Percentiles rank a stretch among this genome's conserved stretches.
These are phyloP conservation scores for Zygoascus ofunaensis DNA, from an alignment of 805 yeast species.

Conservation along the genomic window DNA sequence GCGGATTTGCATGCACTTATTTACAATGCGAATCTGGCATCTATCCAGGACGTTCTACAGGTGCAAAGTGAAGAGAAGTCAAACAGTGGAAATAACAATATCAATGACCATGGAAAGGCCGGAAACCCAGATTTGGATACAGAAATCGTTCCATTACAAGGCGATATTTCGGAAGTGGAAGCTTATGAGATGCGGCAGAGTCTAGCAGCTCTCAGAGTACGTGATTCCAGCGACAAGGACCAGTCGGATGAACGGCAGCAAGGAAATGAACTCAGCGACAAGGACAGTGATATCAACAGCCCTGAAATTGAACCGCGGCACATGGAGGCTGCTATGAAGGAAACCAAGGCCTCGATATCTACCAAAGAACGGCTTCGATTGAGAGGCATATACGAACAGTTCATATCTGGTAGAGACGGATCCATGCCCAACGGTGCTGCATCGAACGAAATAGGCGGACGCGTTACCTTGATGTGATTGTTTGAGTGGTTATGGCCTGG, in stretches of 20 bases:
- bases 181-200: slow-evolving; percentile 11
- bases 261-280: background rate
- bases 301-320: slow-evolving; percentile 44
- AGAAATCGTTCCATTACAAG: slow-evolving; percentile 37
- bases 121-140: too few species aligned
- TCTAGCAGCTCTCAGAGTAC: slow-evolving; percentile 11
- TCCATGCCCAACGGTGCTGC: slow-evolving; percentile 81
- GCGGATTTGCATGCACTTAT: slow-evolving; percentile 92
- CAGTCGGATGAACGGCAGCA: slow-evolving; percentile 1
- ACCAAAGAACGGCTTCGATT: slow-evolving; percentile 57
- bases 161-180: background rate
- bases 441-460: slow-evolving; percentile 72
- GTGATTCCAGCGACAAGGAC: background rate
- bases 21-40: slow-evolving; percentile 83
- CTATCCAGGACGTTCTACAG: slow-evolving; percentile 49
- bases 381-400: slow-evolving; percentile 54
- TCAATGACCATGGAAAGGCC: too few species aligned
- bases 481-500: background rate
- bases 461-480: slow-evolving; percentile 66
- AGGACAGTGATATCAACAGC: slow-evolving; percentile 3
- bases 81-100: slow-evolving; percentile 3
- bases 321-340: slow-evolving; percentile 51
- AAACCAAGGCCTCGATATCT: slow-evolving; percentile 88
- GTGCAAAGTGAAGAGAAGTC: slow-evolving; percentile 12
- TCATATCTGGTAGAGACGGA: slow-evolving; percentile 71